Base-by-base conservation (phyloP, 495 filamentous ascomycete genomes). In the Penicillium antarcticum region DNA sequence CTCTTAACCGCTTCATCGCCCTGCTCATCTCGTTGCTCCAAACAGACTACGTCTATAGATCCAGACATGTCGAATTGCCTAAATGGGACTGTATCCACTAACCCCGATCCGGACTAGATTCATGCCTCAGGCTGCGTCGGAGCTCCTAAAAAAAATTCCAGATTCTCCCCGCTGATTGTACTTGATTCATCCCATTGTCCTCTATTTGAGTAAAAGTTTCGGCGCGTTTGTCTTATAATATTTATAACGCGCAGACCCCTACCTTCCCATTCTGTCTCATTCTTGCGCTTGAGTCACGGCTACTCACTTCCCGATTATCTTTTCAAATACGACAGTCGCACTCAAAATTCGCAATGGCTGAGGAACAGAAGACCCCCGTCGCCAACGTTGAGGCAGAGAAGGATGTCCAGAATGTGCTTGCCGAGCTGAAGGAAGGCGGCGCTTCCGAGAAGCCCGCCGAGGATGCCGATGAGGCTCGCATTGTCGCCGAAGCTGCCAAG, bases 381-480 rank as follows among this genome's bases (percentile, higher is more conserved):
- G 18, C 31, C 48, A 76, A 76, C 43, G 55, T 63, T 36, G 72
- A 73, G 42, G 70, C 74, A 13, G 70, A 70, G 53, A 63, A 74
- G 62, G 73, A 76, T 62, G 74, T 77, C 31, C 72, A 75, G 66
- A 67, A 70, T 53, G 68, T 76, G 13, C 67, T 76, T 24, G 68
- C 71, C 10, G 74, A 77, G 55, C 57, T 77, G 66, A 74, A 77
- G 63, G 72, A 73, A 29, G 51, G 57, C 19, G 53, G 48, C n/a
- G 45, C 58, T 31, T 21, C 53, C 10, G 67, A 62, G 55, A 59
- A 61, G 53, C 56, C 67, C 31, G 45, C 60, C 39, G 64, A 71
- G 48, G 66, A 69, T 39, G 55, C 66, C n/a, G 67, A 74, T 36
- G 74, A 76, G 52, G 68, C 72, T 42, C 71, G 67, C 47, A 74